Base-by-base conservation (phyloP, 805 yeast species). In the Teunomyces barrocoloradensis region DNA sequence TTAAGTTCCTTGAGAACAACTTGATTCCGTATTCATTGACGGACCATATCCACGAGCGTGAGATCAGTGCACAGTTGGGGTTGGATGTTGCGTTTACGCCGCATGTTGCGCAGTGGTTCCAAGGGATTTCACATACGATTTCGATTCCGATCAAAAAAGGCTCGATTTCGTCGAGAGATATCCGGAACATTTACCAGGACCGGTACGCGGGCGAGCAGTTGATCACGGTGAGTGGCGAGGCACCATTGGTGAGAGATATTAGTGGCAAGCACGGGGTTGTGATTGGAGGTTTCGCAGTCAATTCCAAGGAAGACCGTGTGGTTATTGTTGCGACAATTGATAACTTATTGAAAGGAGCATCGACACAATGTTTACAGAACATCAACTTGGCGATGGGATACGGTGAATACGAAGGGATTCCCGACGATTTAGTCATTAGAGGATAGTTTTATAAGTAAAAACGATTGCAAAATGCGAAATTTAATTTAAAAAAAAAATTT, bases 91-190 rank as follows among this genome's bases (percentile, higher is more conserved):
- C 96, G 3, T 94, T 94, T 67, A 82, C 87, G 54, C 99, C 99
- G 17, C 99, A 94, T 62, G 99, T 94, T 50, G 99, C 97, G 2
- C 95, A 87, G 66, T 94, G 99, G 99, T 94, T 94, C 82, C 98
- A 95, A 72, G 99, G 99, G 58, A 94, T 94, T 56, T 79, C 96
- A 1, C 87, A 87, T 60, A 92, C 99, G 17, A 85, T 94, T 46
- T 84, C 89, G 36, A 87, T 94, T 50, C 99, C 99, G 44, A 79
- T 94, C 61, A 84, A 80, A 58, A 67, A 65, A 46, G 74, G 79
- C 52, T 75, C 81, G 45, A 71, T 91, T 54, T 80, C 92, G 6
- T 78, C 94, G 9, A 82, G 96, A 64, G 96, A 89, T 48, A 79
- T 90, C 54, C 81, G 96, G 70, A 80, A 85, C 64, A 69, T 92